Conservation (phyloP, 257 asterid species). For the Lavandula angustifolia region DNA sequence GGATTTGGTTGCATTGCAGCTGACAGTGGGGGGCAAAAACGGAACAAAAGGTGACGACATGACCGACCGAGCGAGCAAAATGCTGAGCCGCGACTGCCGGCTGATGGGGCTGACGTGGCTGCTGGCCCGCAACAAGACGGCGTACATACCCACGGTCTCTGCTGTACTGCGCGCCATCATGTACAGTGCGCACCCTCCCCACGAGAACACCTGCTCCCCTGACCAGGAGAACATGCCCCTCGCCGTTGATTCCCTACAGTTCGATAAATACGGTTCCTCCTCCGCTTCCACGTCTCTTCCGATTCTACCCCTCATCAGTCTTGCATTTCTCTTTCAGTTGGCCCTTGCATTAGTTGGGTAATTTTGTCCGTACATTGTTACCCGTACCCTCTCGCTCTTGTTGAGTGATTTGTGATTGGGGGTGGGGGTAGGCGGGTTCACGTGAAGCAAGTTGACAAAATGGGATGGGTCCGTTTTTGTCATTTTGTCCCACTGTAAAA, state of each 20-base stretch:
- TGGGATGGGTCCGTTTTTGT: conserved; percentile 53
- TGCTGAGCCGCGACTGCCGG: conserved; percentile 84
- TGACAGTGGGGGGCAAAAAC: conserved; percentile 70
- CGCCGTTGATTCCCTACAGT: conserved; percentile 91
- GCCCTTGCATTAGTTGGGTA: conserved; percentile 29
- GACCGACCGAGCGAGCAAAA: conserved; percentile 65
- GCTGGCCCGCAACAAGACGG: conserved; percentile 93
- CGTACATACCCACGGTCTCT: conserved; percentile 97
- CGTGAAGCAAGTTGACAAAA: conserved; percentile 64
- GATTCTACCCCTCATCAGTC: conserved; percentile 53
- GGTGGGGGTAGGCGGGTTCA: conserved; percentile 38
- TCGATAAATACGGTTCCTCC: conserved; percentile 58
- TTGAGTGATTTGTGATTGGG: conserved; percentile 36
- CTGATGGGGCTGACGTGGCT: conserved; percentile 99
- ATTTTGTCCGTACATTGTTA: conserved; percentile 32
- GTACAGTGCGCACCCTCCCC: conserved; percentile 92
- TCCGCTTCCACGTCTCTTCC: conserved; percentile 36
- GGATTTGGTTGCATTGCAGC: conserved; percentile 33
- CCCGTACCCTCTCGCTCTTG: conserved; percentile 27
- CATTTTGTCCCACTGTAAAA: conserved; percentile 63
- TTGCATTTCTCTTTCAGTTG: conserved; percentile 32
- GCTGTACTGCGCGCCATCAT: conserved; percentile 94
- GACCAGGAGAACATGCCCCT: conserved; percentile 99
- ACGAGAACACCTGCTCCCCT: conserved; percentile 83
- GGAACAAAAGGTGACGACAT: conserved; percentile 44